Percentiles rank a stretch among this genome's conserved stretches.
phyloP scores from a whole-genome alignment of 164 flowering plant genomes.

The Akebia trifoliata region DNA sequence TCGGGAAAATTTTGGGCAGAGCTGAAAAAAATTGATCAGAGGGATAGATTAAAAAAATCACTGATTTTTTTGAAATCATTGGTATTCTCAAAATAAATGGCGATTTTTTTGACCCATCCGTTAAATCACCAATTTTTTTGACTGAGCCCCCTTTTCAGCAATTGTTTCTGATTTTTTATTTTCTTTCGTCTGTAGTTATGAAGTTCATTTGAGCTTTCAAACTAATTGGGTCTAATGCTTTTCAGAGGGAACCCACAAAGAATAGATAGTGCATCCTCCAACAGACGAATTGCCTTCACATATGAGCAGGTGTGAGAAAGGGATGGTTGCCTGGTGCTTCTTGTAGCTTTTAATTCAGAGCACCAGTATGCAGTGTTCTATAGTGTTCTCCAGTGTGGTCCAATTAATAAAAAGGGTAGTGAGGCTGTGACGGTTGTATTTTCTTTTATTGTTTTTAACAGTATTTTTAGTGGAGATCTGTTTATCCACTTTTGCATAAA shows the following conservation, averaged over 20 bases:
- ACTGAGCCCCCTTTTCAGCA: no score
- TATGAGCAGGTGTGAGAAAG: slow-evolving; percentile 74
- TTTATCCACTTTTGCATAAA: not conserved
- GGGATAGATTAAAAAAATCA: no score
- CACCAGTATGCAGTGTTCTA: not conserved
- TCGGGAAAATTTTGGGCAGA: no score
- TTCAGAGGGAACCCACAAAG: slow-evolving; percentile 93
- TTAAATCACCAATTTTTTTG: no score
- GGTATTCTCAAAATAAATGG: no score
- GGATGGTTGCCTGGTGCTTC: slow-evolving; percentile 3
- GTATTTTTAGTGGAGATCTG: not conserved
- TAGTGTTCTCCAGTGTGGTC: not conserved
- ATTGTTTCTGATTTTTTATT: not conserved
- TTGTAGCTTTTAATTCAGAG: not conserved
- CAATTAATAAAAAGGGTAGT: not conserved
- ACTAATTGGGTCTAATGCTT: slow-evolving; percentile 7
- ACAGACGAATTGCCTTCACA: slow-evolving; percentile 67
- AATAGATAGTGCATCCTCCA: slow-evolving; percentile 75
- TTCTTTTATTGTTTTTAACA: not conserved
- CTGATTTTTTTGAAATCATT: no score
- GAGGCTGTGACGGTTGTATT: not conserved
- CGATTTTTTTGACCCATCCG: no score
- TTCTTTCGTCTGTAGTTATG: not conserved
- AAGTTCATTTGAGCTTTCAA: not conserved
- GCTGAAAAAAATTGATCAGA: no score